Evolutionary conservation across 176 grass and related monocot species (phyloP), one percentile per base, ranked within the genome.

Genomic region (Zoysia japonica): DNA sequence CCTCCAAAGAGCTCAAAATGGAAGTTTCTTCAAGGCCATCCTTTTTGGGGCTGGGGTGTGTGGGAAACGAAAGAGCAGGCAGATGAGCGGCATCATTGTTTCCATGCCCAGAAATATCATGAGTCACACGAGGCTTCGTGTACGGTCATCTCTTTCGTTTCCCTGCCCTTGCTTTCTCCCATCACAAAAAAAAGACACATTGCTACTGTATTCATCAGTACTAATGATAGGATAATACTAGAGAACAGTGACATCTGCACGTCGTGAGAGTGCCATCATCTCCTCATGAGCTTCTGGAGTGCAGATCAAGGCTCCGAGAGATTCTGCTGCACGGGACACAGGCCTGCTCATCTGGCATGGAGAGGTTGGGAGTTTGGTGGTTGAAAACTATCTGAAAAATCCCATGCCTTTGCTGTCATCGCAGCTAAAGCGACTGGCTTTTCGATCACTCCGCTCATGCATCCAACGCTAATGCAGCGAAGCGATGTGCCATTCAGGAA

Each of bases 51-150:
- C 11, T 28, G 28, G 28, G 28, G 28, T 28, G 28, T 28, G 28
- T 28, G 28, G 28, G 28, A 28, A 28, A 28, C 28, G 51, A 61
- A 76, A 40, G 47, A 47, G 74, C 48, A 68, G 74, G 68, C 65
- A 72, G 76, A 84, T 65, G 82, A 80, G 50, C 1, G 49, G 41
- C 70, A 88, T 85, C 77, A 88, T 80, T 84, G 9, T 59, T 69
- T 62, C 78, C 70, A 77, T 72, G 73, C 59, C 59, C 45, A 65
- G 28, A 67, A 78, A 17, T 78, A 72, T 59, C 79, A 82, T 87
- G 67, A 59, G 40, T 60, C 12, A 70, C 85, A 80, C 36, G 70
- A 76, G 47, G 57, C 76, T 47, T 35, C 19, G 4, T 74, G 76
- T 84, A 80, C 69, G 48, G 28, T 28, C 28, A 28, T 28, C 10